Evolutionary conservation across 2,329 filamentous ascomycete genomes (phyloP), one percentile per base, ranked within the genome.

Genomic region (Colletotrichum sp.): DNA sequence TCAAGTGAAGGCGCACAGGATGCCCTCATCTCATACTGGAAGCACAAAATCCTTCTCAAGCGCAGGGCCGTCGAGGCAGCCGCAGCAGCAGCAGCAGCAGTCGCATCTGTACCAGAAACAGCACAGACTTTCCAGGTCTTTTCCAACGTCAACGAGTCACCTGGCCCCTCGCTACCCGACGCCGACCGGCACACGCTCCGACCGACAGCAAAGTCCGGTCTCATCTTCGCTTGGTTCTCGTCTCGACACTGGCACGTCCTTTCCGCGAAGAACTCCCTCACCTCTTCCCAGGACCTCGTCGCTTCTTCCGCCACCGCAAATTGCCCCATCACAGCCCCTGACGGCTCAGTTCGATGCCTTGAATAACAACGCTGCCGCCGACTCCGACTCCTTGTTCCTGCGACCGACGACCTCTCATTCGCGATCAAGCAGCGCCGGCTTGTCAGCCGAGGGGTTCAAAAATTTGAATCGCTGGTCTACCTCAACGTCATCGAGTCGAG

Each of bases 381-480:
- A 74, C 3, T 24, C 28, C 34, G 57, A 69, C 16, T 15, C 39
- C 9, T 39, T n/a, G 13, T 34, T 32, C 26, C 16, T 68, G 36
- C 59, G 39, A 64, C 62, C 60, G 18, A 59, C 59, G n/a, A 65
- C 34, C 7, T 36, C 66, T 2, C 69, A 76, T 30, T 85, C 85
- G 64, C 83, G 85, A 63, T 84, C 85, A 13, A 85, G 81, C 75
- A 85, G 84, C 74, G 78, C 81, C 21, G 81, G 81, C 32, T 81
- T 81, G 68, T 73, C 83, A 72, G 85, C 82, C 79, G 87, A 88
- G 70, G 81, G 84, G 13, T 81, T 86, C 55, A 85, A 85, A 78
- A 88, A 86, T 77, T 83, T 88, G 73, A 87, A 90, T 79, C 85
- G 87, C 79, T 90, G 87, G 88, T 89, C 88, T 64, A 83, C 84